phyloP scores from a whole-genome alignment of 371 early-diverging fungal genomes.

The Actinomucor elegans region DNA sequence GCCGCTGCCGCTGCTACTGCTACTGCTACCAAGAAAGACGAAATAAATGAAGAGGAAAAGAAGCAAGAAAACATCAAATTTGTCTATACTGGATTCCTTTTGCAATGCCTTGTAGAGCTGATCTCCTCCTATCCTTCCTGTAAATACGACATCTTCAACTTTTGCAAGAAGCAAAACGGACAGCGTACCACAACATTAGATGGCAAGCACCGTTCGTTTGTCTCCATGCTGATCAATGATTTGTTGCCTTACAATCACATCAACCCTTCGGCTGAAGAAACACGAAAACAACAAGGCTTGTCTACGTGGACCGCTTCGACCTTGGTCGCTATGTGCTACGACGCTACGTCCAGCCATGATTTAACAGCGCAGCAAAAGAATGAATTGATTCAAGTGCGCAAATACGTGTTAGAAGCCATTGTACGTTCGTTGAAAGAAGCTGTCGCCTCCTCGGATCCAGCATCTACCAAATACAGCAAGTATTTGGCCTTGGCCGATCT shows the following conservation, averaged over 20 bases:
- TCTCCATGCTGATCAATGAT: conserved; percentile 62
- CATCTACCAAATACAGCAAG: conserved; percentile 67
- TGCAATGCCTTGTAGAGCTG: conserved; percentile 87
- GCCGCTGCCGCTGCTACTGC: no score
- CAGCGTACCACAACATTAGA: conserved; percentile 36
- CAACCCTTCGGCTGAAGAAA: conserved; percentile 47
- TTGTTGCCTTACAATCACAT: conserved; percentile 61
- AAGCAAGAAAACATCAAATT: conserved; percentile 41
- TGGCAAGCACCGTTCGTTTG: conserved; percentile 33
- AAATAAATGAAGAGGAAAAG: conserved; percentile 13
- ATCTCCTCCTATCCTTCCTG: conserved; percentile 83
- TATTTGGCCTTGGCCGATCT: conserved; percentile 74
- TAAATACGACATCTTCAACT: conserved; percentile 71
- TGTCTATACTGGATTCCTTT: conserved; percentile 78
- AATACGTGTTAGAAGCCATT: conserved; percentile 66
- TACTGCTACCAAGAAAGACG: conserved; percentile 13
- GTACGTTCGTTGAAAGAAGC: conserved; percentile 65
- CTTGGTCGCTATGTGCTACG: conserved; percentile 59
- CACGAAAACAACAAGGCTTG: conserved; percentile 61
- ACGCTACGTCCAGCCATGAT: conserved; percentile 35
- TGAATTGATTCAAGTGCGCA: conserved; percentile 67
- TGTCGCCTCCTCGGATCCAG: conserved; percentile 46
- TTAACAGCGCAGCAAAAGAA: conserved; percentile 50
- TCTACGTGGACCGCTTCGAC: conserved; percentile 68
- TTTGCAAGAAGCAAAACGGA: conserved; percentile 49